phyloP scores from a whole-genome alignment of 192 early-diverging fungal species.

The Gaertneriomyces sp. region DNA sequence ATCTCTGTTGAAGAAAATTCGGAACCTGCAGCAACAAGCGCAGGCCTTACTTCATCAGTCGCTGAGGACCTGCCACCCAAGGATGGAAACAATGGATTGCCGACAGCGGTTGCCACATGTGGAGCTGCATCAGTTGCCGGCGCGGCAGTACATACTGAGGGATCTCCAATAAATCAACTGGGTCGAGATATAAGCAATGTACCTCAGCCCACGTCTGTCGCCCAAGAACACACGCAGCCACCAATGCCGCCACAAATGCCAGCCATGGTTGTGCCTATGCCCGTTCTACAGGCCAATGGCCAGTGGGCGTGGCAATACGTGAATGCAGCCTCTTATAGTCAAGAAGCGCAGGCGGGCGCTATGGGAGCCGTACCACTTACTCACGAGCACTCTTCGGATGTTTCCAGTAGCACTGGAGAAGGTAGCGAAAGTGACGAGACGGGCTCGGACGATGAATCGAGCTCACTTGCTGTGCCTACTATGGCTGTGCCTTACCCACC shows the following conservation, averaged over 20 bases:
- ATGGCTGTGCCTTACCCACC: background rate
- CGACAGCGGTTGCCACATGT: background rate
- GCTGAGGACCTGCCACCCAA: no score
- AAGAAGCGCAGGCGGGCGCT: no score
- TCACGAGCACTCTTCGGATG: no score
- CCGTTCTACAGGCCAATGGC: slow-evolving; percentile 22
- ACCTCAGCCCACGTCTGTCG: no score
- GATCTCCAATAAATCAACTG: no score
- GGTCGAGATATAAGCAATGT: no score
- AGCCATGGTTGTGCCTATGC: slow-evolving; percentile 19
- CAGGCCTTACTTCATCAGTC: no score
- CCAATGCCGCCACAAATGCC: slow-evolving; percentile 4
- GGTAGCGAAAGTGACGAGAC: slow-evolving; percentile 7
- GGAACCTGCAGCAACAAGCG: background rate
- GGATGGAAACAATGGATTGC: background rate
- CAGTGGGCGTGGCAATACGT: slow-evolving; percentile 30
- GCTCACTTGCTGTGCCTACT: background rate
- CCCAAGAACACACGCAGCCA: background rate
- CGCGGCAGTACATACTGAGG: background rate
- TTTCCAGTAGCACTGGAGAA: slow-evolving; percentile 1
- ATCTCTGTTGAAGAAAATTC: background rate
- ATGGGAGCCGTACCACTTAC: no score
- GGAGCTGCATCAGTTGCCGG: background rate
- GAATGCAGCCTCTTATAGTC: slow-evolving; percentile 6
- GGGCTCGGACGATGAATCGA: background rate